These are phyloP conservation scores for Auriculariales sp. DNA, from an alignment of 768 basidiomycete species.

Conservation along the genomic window DNA sequence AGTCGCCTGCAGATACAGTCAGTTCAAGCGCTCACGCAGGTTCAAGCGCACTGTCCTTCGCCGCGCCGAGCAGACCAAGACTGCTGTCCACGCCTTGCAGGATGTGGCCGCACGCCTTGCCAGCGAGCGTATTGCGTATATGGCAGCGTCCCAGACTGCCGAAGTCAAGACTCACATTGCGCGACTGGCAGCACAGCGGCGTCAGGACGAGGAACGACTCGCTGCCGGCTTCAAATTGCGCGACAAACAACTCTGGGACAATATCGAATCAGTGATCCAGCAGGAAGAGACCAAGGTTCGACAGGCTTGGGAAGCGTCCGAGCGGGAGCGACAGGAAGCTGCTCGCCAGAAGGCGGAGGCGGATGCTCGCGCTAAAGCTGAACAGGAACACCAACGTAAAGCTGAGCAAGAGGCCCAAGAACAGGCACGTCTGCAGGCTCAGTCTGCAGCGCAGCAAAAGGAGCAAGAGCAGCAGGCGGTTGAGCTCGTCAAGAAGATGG, in stretches of 20 bases:
- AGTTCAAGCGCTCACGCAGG: slow-evolving; percentile 8
- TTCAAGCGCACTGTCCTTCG: slow-evolving; percentile 8
- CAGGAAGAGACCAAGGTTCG: slow-evolving; percentile 46
- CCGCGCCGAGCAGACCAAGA: slow-evolving; percentile 15
- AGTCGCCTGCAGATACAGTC: slow-evolving; percentile 6
- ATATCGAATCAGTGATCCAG: slow-evolving; percentile 49
- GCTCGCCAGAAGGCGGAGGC: slow-evolving; percentile 26
- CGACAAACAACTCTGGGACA: slow-evolving; percentile 31
- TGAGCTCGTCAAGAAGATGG: slow-evolving; percentile 21
- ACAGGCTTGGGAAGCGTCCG: slow-evolving; percentile 14
- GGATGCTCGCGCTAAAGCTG: slow-evolving; percentile 24
- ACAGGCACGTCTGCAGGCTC: slow-evolving; percentile 22
- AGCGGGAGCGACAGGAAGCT: slow-evolving; percentile 34
- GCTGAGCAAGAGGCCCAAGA: slow-evolving; percentile 30
- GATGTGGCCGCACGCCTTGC: slow-evolving; percentile 18
- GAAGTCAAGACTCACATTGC: slow-evolving; percentile 36
- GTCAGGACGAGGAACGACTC: slow-evolving; percentile 30
- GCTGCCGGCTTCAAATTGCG: slow-evolving; percentile 31
- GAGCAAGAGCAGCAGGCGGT: slow-evolving; percentile 28
- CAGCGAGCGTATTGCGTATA: slow-evolving; percentile 7
- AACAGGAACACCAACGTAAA: slow-evolving; percentile 26
- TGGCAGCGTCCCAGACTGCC: slow-evolving; percentile 34
- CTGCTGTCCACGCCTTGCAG: slow-evolving; percentile 1
- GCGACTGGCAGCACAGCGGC: slow-evolving; percentile 26
- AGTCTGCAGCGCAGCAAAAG: slow-evolving; percentile 26